These are phyloP conservation scores for Aspergillus proliferans DNA, from an alignment of 2,329 filamentous ascomycete species.

Conservation along the genomic window DNA sequence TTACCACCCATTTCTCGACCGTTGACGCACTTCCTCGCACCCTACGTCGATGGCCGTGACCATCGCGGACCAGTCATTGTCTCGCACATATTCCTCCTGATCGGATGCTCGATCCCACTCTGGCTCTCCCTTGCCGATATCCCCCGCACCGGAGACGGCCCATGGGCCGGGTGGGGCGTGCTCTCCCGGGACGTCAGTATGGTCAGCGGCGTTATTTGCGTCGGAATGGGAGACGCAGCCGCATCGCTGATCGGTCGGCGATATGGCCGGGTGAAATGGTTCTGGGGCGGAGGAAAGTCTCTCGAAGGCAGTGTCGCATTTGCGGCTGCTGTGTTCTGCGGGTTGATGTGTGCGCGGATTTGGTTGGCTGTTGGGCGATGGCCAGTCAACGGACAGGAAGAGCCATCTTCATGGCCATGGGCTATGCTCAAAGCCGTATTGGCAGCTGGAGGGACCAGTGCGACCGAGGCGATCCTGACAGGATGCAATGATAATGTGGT, in stretches of 20 bases:
- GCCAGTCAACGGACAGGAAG: conserved; percentile 26
- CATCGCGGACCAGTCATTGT: conserved; percentile 90
- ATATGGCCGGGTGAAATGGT: conserved; percentile 83
- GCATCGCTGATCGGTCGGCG: conserved; percentile 83
- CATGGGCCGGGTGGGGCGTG: conserved; percentile 69
- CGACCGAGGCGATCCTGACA: conserved; percentile 91
- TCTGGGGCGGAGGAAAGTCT: conserved; percentile 94
- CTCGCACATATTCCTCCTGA: conserved; percentile 89
- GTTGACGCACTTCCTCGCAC: conserved; percentile 78
- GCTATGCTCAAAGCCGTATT: conserved; percentile 55
- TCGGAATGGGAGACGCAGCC: conserved; percentile 90
- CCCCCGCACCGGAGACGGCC: conserved; percentile 49
- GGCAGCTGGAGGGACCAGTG: conserved; percentile 73
- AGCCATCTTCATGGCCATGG: conserved; percentile 21
- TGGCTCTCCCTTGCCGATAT: conserved; percentile 79
- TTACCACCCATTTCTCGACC: conserved; percentile 83
- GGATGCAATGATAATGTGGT: conserved; percentile 98
- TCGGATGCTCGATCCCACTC: conserved; percentile 89
- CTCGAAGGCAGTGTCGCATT: conserved; percentile 83
- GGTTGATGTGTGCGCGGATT: conserved; percentile 61
- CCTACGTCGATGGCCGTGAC: conserved; percentile 91
- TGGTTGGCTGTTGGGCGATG: conserved; percentile 78
- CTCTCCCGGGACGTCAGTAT: conserved; percentile 71
- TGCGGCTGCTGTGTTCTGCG: conserved; percentile 67
- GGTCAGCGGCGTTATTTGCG: conserved; percentile 87